Evolutionary conservation across 106 monocot genomes (phyloP).

Genomic region (Apostasia ramifera): DNA sequence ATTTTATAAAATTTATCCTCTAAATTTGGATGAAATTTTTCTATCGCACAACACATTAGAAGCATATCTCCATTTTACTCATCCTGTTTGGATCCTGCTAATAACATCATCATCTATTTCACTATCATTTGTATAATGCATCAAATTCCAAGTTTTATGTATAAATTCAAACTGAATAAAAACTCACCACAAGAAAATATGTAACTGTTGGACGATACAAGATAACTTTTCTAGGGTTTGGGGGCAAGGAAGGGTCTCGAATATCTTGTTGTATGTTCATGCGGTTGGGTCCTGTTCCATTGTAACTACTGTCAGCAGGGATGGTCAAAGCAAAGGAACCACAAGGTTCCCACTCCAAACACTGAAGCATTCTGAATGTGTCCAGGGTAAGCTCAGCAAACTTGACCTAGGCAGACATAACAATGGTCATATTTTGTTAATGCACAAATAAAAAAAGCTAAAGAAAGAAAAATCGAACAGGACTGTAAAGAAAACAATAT

Average conservation of each 20-base stretch:
- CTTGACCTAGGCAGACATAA: slow-evolving; percentile 42
- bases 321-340: slow-evolving; percentile 56
- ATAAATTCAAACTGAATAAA: too few species aligned
- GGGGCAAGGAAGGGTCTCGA: slow-evolving; percentile 68
- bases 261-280: slow-evolving; percentile 59
- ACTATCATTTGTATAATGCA: too few species aligned
- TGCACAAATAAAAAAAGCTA: neutral
- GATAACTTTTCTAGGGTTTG: slow-evolving; percentile 19
- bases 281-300: slow-evolving; percentile 32
- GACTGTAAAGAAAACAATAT: neutral
- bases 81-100: too few species aligned
- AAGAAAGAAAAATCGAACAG: neutral
- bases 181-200: too few species aligned
- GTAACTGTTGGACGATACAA: too few species aligned
- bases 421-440: neutral
- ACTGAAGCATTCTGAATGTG: slow-evolving; percentile 92
- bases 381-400: slow-evolving; percentile 78
- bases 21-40: too few species aligned
- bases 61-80: too few species aligned
- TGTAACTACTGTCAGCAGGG: slow-evolving; percentile 22
- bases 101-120: too few species aligned
- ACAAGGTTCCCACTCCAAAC: slow-evolving; percentile 90
- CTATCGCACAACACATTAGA: too few species aligned
- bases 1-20: too few species aligned
- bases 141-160: too few species aligned